Evolutionary conservation across 371 early-diverging fungal genomes (phyloP).

Genomic region (Apophysomyces elegans): DNA sequence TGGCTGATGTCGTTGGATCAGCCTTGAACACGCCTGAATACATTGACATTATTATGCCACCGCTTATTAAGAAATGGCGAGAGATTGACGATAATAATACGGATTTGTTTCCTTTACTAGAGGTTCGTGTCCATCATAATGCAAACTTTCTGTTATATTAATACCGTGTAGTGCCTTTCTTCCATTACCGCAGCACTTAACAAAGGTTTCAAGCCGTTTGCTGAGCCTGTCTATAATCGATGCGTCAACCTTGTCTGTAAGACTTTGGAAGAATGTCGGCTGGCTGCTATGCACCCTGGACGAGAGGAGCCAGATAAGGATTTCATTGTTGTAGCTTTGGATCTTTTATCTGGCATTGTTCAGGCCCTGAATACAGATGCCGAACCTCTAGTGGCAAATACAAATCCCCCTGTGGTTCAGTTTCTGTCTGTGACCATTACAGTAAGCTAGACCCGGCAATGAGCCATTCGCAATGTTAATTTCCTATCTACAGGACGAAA

Average conservation of each 20-base stretch:
- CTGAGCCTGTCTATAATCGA: conserved; percentile 83
- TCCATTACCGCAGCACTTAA: conserved; percentile 89
- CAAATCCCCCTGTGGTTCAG: conserved; percentile 75
- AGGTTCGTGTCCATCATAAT: conserved; percentile 53
- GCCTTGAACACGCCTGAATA: conserved; percentile 76
- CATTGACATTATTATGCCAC: conserved; percentile 83
- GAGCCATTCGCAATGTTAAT: conserved; percentile 13
- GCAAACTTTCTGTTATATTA: conserved; percentile 2
- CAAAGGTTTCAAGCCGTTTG: conserved; percentile 81
- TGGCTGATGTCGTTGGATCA: conserved; percentile 86
- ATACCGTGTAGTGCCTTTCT: conserved; percentile 71
- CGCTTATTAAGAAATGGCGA: conserved; percentile 84
- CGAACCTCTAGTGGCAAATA: conserved; percentile 73
- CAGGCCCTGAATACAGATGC: conserved; percentile 85
- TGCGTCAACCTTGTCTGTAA: conserved; percentile 81
- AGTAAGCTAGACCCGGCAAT: conserved; percentile 40
- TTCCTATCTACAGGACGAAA: conserved; percentile 76
- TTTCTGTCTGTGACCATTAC: conserved; percentile 81
- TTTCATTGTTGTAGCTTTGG: conserved; percentile 92
- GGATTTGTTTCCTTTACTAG: conserved; percentile 88
- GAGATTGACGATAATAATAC: conserved; percentile 76
- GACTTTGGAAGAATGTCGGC: conserved; percentile 72
- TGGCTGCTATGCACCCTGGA: conserved; percentile 64
- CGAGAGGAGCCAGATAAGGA: conserved; percentile 86
- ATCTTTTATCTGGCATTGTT: conserved; percentile 89